These are phyloP conservation scores for Medicago truncatula DNA, from an alignment of 306 rosid species.

Conservation along the genomic window MtrunA17r5.0-ANR NC_053045.1:40938001-40938500, in stretches of 20 bases:
- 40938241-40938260: constrained; percentile 26
- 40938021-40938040: constrained; percentile 24
- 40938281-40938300: not conserved
- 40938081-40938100: constrained; percentile 82
- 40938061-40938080: constrained; percentile 75
- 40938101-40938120: constrained; percentile 91
- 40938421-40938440: constrained; percentile 26
- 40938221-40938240: constrained; percentile 22
- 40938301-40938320: constrained; percentile 19
- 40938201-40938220: constrained; percentile 3
- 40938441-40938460: not conserved
- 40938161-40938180: constrained; percentile 90
- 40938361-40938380: constrained; percentile 4
- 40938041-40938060: constrained; percentile 22
- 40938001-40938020: constrained; percentile 21
- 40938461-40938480: constrained; percentile 15
- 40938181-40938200: constrained; percentile 95
- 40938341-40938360: constrained; percentile 27
- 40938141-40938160: constrained; percentile 94
- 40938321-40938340: constrained; percentile 29
- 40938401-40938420: constrained; percentile 12
- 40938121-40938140: constrained; percentile 93
- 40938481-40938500: not conserved
- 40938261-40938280: constrained; percentile 29
- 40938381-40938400: constrained; percentile 4